Conservation (phyloP, 2,329 filamentous ascomycete species). For the Neocatenulostroma microsporum region DNA sequence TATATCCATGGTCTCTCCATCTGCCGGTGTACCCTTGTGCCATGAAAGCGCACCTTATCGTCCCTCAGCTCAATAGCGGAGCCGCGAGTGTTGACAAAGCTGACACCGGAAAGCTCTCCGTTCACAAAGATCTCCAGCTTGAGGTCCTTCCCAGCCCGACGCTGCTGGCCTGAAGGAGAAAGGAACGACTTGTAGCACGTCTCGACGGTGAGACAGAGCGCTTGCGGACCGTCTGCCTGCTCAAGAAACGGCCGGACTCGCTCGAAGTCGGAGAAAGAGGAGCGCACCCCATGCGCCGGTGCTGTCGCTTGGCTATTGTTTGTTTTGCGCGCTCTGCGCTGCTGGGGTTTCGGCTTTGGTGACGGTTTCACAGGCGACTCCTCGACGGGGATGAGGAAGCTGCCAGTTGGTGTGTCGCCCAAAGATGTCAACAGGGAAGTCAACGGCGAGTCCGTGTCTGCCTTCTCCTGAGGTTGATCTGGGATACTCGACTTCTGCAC, state of each 20-base stretch:
- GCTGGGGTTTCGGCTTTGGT: too few species aligned
- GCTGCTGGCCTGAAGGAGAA: neutral
- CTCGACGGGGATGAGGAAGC: neutral
- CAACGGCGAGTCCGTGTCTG: conserved; percentile 3
- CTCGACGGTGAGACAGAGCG: conserved; percentile 19
- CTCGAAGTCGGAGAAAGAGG: conserved; percentile 1
- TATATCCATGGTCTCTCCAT: conserved; percentile 41
- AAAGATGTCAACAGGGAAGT: too few species aligned
- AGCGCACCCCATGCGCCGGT: neutral
- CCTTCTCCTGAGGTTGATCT: too few species aligned
- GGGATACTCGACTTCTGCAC: too few species aligned
- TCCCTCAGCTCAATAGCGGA: conserved; percentile 8
- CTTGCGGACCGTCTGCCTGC: conserved; percentile 9
- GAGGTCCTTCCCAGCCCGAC: conserved; percentile 26
- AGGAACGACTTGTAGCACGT: conserved; percentile 22
- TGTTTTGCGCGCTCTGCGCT: too few species aligned
- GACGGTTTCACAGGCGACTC: neutral
- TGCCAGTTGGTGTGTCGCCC: conserved; percentile 6
- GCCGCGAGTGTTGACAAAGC: conserved; percentile 14
- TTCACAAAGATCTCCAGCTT: conserved; percentile 45
- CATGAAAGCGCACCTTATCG: conserved; percentile 28
- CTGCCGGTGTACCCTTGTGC: conserved; percentile 32
- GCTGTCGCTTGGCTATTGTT: neutral
- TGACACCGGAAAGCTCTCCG: conserved; percentile 32
- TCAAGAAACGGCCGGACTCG: conserved; percentile 3